Evolutionary conservation across 768 basidiomycete genomes (phyloP), one percentile per base, ranked within the genome.

Genomic region (Russula abietina): DNA sequence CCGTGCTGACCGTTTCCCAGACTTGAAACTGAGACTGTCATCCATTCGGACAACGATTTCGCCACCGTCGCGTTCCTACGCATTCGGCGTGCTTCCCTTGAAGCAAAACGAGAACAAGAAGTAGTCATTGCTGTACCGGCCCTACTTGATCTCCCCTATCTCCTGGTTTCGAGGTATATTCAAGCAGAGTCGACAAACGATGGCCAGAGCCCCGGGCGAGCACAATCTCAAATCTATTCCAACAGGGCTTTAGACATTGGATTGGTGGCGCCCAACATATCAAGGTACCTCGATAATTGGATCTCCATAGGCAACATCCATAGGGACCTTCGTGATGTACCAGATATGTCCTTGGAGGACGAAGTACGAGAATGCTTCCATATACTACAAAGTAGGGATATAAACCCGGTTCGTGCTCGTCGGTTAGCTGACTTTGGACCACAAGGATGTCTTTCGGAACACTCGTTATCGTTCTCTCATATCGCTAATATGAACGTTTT

Each of bases 21-120:
- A 57, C 78, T 75, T 38, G 83, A 86, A 50, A 80, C 81, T 0
- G 86, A 92, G 67, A 83, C 82, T 0, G 84, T 95, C 45, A 82
- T 90, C 48, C 88, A 89, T 68, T 86, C 88, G 7, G 87, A 89
- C 74, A 89, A 79, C 62, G 88, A 86, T 70, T 88, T 95, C 70
- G 91, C 91, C 0, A 89, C 91, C 1, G 95, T 98, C 39, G 96
- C 97, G 16, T 98, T 89, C 74, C 76, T 98, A 19, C 84, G 90
- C 60, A 81, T 98, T 61, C 88, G 88, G 70, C 71, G 76, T 8
- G 93, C 91, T 0, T 71, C 74, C 4, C 75, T 98, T 33, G 79
- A 81, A 62, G 69, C 76, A 6, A 98, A 95, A 71, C 48, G 62
- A 8, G 64, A 24, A 17, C 19, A 48, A 8, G 24, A 30, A 4